These are phyloP conservation scores for Carallia brachiata DNA, from an alignment of 345 rosid species.

Conservation along the genomic window DNA sequence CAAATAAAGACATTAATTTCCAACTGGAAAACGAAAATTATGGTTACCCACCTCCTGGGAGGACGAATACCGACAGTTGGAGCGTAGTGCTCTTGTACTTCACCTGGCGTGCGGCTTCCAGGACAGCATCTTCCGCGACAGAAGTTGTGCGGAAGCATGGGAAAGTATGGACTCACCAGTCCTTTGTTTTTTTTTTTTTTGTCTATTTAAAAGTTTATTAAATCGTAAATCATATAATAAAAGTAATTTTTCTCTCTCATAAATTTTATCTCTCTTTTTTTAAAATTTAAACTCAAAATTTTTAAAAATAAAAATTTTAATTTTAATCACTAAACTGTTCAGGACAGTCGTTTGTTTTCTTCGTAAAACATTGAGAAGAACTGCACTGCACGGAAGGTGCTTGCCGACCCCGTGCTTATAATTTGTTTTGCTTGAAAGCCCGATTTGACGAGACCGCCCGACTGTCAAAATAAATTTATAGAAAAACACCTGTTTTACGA, in stretches of 20 bases:
- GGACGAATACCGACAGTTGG: conserved; percentile 50
- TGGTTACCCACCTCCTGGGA: conserved; percentile 42
- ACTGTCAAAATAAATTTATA: neutral
- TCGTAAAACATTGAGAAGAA: conserved; percentile 29
- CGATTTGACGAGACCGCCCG: conserved; percentile 26
- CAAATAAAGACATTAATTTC: neutral
- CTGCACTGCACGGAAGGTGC: conserved; percentile 37
- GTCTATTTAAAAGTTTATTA: no score
- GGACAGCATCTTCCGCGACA: conserved; percentile 53
- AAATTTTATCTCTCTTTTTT: no score
- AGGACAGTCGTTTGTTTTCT: no score
- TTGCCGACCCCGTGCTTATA: neutral
- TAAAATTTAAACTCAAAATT: no score
- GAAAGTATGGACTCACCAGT: no score
- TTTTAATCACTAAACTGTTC: no score
- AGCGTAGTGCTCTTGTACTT: conserved; percentile 42
- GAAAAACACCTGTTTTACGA: no score
- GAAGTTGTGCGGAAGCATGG: conserved; percentile 41
- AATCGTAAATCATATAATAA: no score
- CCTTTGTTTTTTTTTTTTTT: no score
- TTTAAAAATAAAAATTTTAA: no score
- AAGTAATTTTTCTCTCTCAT: no score
- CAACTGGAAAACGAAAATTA: neutral
- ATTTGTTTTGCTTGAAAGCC: conserved; percentile 15
- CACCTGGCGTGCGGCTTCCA: conserved; percentile 44